These are phyloP conservation scores for Thelonectria olida DNA, from an alignment of 2,329 filamentous ascomycete species.

Conservation along the genomic window DNA sequence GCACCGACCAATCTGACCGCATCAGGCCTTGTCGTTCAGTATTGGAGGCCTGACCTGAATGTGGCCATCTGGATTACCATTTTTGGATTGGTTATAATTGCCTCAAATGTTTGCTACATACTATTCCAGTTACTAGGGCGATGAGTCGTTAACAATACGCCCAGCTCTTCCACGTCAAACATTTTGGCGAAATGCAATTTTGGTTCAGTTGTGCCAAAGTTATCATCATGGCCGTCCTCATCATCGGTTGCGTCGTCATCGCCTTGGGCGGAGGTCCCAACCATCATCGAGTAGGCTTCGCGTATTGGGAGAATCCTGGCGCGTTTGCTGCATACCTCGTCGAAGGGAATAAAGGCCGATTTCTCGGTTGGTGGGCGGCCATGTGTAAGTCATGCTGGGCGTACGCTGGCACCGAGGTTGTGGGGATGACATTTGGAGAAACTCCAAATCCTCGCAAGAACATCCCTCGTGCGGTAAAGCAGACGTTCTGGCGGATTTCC, in stretches of 20 bases:
- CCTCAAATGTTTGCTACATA: conserved; percentile 41
- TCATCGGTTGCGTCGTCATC: conserved; percentile 41
- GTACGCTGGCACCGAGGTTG: conserved; percentile 34
- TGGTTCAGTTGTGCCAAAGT: conserved; percentile 57
- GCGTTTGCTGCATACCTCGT: conserved; percentile 50
- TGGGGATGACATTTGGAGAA: conserved; percentile 32
- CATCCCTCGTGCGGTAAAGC: conserved; percentile 34
- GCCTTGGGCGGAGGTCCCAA: conserved; percentile 51
- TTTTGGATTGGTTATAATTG: conserved; percentile 46
- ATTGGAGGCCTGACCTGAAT: conserved; percentile 51
- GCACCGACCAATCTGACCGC: conserved; percentile 51
- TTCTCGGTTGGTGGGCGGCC: conserved; percentile 52
- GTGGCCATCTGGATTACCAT: conserved; percentile 50
- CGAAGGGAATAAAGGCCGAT: conserved; percentile 46
- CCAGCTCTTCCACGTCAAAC: conserved; percentile 44
- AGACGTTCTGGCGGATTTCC: conserved; percentile 40
- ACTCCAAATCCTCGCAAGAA: conserved; percentile 36
- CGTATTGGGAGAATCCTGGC: conserved; percentile 54
- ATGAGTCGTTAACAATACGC: no score
- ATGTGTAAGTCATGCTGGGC: conserved; percentile 51
- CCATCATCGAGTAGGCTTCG: conserved; percentile 51
- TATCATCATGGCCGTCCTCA: conserved; percentile 52
- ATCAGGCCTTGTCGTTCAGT: conserved; percentile 48
- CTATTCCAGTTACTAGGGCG: no score
- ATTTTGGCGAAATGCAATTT: conserved; percentile 59